Conservation (phyloP, 1,139 yeast species). For the Suhomyces maxii region DNA sequence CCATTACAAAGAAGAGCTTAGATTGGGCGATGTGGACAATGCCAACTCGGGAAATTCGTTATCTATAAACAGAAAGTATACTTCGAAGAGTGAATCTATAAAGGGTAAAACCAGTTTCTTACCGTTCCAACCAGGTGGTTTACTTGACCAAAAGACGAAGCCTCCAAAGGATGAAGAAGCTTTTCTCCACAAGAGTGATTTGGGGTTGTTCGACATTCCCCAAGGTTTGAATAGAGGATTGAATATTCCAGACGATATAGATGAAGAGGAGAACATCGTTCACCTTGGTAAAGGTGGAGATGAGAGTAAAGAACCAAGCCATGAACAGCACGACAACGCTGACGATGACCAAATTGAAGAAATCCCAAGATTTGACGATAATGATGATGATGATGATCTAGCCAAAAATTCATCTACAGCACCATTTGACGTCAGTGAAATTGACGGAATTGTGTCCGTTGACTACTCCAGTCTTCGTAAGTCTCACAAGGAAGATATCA, state of each 20-base stretch:
- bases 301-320: background rate
- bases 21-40: slow-evolving; percentile 51
- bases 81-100: slow-evolving; percentile 60
- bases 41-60: slow-evolving; percentile 68
- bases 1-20: slow-evolving; percentile 60
- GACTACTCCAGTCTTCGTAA: slow-evolving; percentile 39
- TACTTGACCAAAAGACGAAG: slow-evolving; percentile 38
- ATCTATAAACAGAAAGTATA: slow-evolving; percentile 67
- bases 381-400: slow-evolving; percentile 4
- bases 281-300: slow-evolving; percentile 10
- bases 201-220: slow-evolving; percentile 80
- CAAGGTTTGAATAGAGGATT: slow-evolving; percentile 83
- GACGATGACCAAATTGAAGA: slow-evolving; percentile 6
- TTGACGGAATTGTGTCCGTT: slow-evolving; percentile 77
- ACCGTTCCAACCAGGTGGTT: slow-evolving; percentile 95
- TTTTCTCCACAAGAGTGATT: slow-evolving; percentile 62
- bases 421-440: slow-evolving; percentile 45
- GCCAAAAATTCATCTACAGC: slow-evolving; percentile 4
- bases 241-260: slow-evolving; percentile 17
- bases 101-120: slow-evolving; percentile 73
- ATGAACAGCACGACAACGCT: too few relatives aligned
- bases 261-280: slow-evolving; percentile 5
- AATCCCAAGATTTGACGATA: slow-evolving; percentile 2
- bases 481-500: slow-evolving; percentile 29
- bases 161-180: slow-evolving; percentile 34